A percentile compares a stretch with the other conserved stretches of the same genome.
These are phyloP conservation scores for Cyclospora cayetanensis DNA, from an alignment of 169 alveolate genomes.

Conservation along the genomic window DNA sequence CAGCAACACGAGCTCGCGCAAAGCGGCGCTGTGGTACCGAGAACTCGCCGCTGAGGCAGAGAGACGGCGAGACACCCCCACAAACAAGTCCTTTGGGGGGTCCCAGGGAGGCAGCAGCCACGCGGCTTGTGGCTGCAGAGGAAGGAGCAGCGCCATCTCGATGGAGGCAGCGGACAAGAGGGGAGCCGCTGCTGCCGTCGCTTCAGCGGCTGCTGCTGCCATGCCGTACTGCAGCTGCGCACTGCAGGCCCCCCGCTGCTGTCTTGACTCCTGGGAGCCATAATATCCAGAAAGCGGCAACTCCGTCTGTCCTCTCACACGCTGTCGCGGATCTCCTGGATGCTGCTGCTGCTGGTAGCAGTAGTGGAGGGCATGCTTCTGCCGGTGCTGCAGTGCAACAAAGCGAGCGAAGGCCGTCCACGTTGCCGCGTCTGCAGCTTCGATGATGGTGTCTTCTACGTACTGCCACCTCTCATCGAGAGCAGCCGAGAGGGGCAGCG, in stretches of 20 bases:
- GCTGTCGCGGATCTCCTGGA: too few species aligned
- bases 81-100: constrained; percentile 25
- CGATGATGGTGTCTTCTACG: constrained; percentile 54
- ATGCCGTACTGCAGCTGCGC: not conserved
- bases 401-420: constrained; percentile 48
- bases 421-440: constrained; percentile 64
- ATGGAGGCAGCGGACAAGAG: constrained; percentile 14
- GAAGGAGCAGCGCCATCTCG: constrained; percentile 17
- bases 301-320: not conserved
- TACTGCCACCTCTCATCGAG: constrained; percentile 65
- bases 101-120: constrained; percentile 69
- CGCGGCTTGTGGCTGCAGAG: constrained; percentile 40
- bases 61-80: not conserved
- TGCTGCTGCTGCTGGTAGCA: constrained; percentile 37
- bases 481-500: constrained; percentile 51
- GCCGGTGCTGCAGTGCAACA: constrained; percentile 8
- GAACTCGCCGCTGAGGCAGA: constrained; percentile 42
- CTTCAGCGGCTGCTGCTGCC: constrained; percentile 46
- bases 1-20: constrained; percentile 61
- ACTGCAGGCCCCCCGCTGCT: not conserved
- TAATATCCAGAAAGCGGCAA: too few species aligned
- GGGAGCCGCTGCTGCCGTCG: constrained; percentile 41
- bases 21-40: constrained; percentile 10
- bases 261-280: not conserved
- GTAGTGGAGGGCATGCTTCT: constrained; percentile 28